Conservation (phyloP, 2,329 filamentous ascomycete genomes). For the Aplosporella prunicola region DNA sequence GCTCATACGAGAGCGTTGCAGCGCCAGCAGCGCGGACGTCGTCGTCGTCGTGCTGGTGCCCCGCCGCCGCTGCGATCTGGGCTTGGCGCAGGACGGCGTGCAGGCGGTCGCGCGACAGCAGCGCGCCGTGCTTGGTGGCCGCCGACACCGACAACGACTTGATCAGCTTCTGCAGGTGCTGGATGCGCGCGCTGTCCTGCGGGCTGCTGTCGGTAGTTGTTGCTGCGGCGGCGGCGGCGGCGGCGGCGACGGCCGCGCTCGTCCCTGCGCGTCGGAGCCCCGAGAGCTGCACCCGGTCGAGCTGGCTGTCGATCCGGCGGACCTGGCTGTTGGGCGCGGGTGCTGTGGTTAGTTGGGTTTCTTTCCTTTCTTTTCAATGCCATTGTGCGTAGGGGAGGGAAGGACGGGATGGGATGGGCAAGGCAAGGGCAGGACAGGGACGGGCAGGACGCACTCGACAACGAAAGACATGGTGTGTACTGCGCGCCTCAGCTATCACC, state of each 20-base stretch:
- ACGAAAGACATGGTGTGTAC: constrained; percentile 29
- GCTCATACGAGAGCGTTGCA: constrained; percentile 55
- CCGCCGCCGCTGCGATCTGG: constrained; percentile 34
- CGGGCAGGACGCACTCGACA: constrained; percentile 26
- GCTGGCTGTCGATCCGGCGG: constrained; percentile 46
- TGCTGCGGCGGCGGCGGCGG: constrained; percentile 1
- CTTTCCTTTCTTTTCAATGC: too few relatives aligned
- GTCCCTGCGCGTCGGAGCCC: constrained; percentile 12
- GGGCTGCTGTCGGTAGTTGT: constrained; percentile 17
- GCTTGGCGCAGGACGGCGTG: constrained; percentile 54
- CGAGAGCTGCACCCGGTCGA: constrained; percentile 48
- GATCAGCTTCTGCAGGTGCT: constrained; percentile 56
- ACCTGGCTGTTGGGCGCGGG: constrained; percentile 37
- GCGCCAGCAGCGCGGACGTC: too few relatives aligned
- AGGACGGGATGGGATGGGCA: too few relatives aligned
- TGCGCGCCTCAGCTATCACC: not conserved
- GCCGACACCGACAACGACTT: constrained; percentile 58
- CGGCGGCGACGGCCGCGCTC: constrained; percentile 18
- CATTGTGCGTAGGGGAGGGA: too few relatives aligned
- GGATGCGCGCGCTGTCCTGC: constrained; percentile 40
- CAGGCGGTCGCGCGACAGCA: constrained; percentile 50
- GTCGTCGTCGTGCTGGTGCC: constrained; percentile 18
- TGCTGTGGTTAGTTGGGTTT: too few relatives aligned
- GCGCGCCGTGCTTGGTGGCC: constrained; percentile 52
- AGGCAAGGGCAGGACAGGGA: too few relatives aligned